phyloP scores from a whole-genome alignment of 192 early-diverging fungal species.

The Gaertneriomyces semiglobifer region DNA sequence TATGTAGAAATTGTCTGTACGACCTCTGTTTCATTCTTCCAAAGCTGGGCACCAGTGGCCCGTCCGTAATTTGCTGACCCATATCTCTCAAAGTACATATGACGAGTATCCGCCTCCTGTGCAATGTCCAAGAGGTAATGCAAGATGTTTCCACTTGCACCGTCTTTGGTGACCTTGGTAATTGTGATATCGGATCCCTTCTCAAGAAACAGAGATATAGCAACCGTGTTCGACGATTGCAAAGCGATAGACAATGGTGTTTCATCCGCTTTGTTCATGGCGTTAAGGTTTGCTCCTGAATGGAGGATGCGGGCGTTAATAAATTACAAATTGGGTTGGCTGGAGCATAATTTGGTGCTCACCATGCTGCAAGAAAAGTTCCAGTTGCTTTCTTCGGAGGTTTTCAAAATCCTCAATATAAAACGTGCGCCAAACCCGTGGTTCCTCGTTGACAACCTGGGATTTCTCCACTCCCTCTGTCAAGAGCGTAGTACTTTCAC shows the following conservation, averaged over 20 bases:
- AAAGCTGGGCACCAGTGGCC: too few relatives aligned
- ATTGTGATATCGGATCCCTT: neutral
- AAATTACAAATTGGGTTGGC: too few relatives aligned
- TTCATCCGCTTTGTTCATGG: constrained; percentile 3
- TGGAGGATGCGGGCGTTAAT: neutral
- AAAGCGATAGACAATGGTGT: constrained; percentile 13
- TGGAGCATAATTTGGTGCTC: neutral
- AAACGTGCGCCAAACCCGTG: too few relatives aligned
- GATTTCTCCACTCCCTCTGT: too few relatives aligned
- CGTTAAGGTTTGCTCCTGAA: constrained; percentile 14
- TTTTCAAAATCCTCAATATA: neutral
- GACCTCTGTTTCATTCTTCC: too few relatives aligned
- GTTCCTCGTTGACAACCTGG: too few relatives aligned
- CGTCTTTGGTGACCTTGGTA: neutral
- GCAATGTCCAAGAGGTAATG: constrained; percentile 4
- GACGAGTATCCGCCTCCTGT: neutral
- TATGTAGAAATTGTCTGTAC: too few relatives aligned
- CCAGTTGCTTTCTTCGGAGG: constrained; percentile 2
- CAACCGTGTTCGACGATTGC: neutral
- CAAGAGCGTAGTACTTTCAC: too few relatives aligned
- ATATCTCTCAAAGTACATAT: too few relatives aligned
- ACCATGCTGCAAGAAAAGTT: constrained; percentile 23
- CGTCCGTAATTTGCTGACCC: too few relatives aligned
- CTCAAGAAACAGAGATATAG: neutral
- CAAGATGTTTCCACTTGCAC: constrained; percentile 6